Base-by-base conservation (phyloP, 805 yeast genomes). In the Starmerella davenportii region DNA sequence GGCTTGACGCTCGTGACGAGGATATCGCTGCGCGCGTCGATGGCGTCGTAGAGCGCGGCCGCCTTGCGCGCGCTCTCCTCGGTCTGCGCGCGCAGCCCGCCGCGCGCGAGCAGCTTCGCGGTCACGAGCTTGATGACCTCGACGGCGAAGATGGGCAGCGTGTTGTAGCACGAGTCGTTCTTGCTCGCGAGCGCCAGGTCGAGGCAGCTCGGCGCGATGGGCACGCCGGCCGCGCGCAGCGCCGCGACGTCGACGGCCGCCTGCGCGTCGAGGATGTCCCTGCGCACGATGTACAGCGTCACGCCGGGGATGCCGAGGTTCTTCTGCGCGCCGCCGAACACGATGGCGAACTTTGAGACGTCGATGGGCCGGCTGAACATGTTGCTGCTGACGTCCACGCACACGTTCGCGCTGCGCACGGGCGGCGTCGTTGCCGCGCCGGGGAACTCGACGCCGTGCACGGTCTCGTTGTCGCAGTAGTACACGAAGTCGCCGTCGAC, bases 281-380 rank as follows among this genome's bases (percentile, higher is more conserved):
- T 87, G 60, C 80, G 82, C 59, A 85, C 76, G 51, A 90, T 87
- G 58, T 84, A 87, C 45, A 90, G 68, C 14, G 95, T 78, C 47
- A 90, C 71, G 29, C 99, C 98, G 8, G 99, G 95, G 54, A 90
- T 64, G 39, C 99, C 98, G 54, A 90, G 82, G 58, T 90, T 90
- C 62, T 90, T 90, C 62, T 90, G 99, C 21, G 96, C 99, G 45
- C 99, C 99, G 16, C 95, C 98, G 72, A 85, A 75, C 44, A 90
- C 76, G 21, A 84, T 63, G 37, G 95, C 96, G 54, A 72, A 87
- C 58, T 80, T 76, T 40, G 79, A 63, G 31, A 90, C 77, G 51
- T 87, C 95, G 36, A 90, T 58, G 47, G 69, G 63, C 48, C 79
- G 76, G 18, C 94, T 80, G 48, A 90, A 65, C 54, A 90, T 77